Percentiles rank a stretch among this genome's conserved stretches.
Conservation (phyloP, 164 flowering plant genomes). For the Tinospora cordifolia region DNA sequence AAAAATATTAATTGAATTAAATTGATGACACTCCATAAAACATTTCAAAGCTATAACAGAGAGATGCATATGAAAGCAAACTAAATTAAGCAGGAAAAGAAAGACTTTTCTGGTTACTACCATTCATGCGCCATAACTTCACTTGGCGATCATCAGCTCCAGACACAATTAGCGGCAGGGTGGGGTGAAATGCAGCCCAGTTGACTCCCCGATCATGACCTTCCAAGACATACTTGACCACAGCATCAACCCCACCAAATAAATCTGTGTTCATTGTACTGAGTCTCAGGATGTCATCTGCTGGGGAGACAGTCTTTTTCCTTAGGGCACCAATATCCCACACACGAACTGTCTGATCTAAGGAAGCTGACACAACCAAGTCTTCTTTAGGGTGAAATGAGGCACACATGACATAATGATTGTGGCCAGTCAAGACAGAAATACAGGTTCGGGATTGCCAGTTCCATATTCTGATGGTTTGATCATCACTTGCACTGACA, state of each 20-base stretch:
- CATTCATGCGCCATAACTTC: constrained; percentile 53
- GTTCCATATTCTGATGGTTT: constrained; percentile 52
- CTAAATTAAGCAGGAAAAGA: not conserved
- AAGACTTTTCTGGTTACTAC: constrained; percentile 16
- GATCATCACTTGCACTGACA: constrained; percentile 53
- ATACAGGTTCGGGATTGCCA: constrained; percentile 51
- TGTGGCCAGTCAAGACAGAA: constrained; percentile 48
- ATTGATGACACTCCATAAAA: not conserved
- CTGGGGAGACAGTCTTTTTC: constrained; percentile 41
- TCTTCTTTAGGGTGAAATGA: constrained; percentile 49
- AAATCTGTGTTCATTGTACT: constrained; percentile 44
- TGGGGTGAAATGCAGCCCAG: constrained; percentile 53
- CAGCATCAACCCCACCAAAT: constrained; percentile 47
- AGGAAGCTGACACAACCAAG: constrained; percentile 44
- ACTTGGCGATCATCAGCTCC: constrained; percentile 53
- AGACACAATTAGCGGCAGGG: constrained; percentile 42
- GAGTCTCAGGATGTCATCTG: constrained; percentile 39
- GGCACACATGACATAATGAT: constrained; percentile 56
- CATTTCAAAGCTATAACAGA: not conserved
- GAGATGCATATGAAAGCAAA: not conserved
- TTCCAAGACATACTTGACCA: constrained; percentile 47
- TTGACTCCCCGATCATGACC: constrained; percentile 53
- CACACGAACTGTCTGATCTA: constrained; percentile 48
- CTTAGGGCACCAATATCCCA: constrained; percentile 50
- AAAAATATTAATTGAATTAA: not conserved